These are phyloP conservation scores for Penicillium sumatraense DNA, from an alignment of 2,329 filamentous ascomycete genomes.

Conservation along the genomic window DNA sequence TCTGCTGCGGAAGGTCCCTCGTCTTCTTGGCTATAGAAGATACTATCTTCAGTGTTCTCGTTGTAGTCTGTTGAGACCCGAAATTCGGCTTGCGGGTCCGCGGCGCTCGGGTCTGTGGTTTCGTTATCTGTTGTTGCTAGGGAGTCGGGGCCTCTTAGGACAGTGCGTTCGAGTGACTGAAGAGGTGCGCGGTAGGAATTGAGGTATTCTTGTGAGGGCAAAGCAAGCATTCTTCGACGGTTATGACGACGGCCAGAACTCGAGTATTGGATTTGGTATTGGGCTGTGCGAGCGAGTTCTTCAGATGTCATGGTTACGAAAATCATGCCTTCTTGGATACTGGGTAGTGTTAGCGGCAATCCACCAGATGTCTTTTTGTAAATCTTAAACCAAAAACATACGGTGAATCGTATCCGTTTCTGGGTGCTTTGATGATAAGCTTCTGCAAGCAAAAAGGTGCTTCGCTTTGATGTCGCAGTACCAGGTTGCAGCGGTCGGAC, in stretches of 20 bases:
- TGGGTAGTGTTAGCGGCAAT: slow-evolving; percentile 40
- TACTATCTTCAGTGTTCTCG: slow-evolving; percentile 41
- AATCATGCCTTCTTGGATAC: slow-evolving; percentile 87
- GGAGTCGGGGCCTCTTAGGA: slow-evolving; percentile 26
- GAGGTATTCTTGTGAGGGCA: slow-evolving; percentile 47
- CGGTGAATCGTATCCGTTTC: slow-evolving; percentile 81
- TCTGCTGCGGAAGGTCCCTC: slow-evolving; percentile 31
- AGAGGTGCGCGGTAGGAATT: slow-evolving; percentile 42
- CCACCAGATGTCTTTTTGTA: slow-evolving; percentile 31
- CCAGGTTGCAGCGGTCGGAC: slow-evolving; percentile 82
- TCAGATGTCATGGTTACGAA: slow-evolving; percentile 87
- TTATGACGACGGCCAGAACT: slow-evolving; percentile 33
- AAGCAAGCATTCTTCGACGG: slow-evolving; percentile 33
- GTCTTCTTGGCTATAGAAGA: slow-evolving; percentile 38
- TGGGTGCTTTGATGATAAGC: slow-evolving; percentile 84
- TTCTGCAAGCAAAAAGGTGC: slow-evolving; percentile 83
- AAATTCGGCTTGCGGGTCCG: slow-evolving; percentile 34
- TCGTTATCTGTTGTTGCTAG: slow-evolving; percentile 30
- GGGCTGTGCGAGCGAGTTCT: slow-evolving; percentile 72
- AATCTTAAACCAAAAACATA: slow-evolving; percentile 56
- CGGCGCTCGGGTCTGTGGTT: slow-evolving; percentile 12
- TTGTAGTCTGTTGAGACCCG: slow-evolving; percentile 44
- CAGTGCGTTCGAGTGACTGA: slow-evolving; percentile 36
- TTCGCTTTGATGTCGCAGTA: slow-evolving; percentile 79
- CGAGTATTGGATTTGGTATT: slow-evolving; percentile 74